These are phyloP conservation scores for Magnaporthiopsis poae DNA, from an alignment of 2,329 filamentous ascomycete species.

Conservation along the genomic window DNA sequence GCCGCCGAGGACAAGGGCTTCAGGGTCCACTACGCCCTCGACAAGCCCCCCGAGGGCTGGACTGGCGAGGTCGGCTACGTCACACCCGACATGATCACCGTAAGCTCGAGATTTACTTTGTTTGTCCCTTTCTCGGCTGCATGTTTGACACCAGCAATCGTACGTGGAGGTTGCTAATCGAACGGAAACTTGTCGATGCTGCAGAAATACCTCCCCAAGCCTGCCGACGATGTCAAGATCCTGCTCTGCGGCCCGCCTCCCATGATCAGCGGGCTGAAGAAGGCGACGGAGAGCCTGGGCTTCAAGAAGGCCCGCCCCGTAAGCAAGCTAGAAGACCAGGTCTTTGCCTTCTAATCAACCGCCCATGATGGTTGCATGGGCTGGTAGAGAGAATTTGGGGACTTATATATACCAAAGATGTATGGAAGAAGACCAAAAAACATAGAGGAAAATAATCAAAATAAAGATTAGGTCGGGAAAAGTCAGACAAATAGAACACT, in stretches of 20 bases:
- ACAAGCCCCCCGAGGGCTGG: conserved; percentile 90
- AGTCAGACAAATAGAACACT: neutral
- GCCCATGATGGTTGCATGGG: neutral
- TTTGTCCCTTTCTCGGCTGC: neutral
- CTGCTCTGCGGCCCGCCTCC: conserved; percentile 90
- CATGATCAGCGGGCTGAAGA: conserved; percentile 96
- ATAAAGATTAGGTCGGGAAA: neutral
- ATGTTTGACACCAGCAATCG: neutral
- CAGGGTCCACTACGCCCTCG: conserved; percentile 86
- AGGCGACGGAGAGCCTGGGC: conserved; percentile 77
- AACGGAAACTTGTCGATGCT: conserved; percentile 15
- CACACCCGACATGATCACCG: conserved; percentile 85
- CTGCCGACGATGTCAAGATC: conserved; percentile 82
- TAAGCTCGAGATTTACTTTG: conserved; percentile 19
- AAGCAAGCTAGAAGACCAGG: conserved; percentile 95
- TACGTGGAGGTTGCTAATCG: conserved; percentile 16
- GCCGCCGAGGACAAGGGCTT: conserved; percentile 65
- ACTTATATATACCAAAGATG: neutral
- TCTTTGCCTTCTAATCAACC: conserved; percentile 70
- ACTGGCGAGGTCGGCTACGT: conserved; percentile 88
- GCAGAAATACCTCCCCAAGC: conserved; percentile 69
- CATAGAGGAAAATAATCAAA: neutral
- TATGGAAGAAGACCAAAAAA: neutral
- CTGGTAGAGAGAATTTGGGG: neutral
- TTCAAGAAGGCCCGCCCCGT: conserved; percentile 88